These are phyloP conservation scores for Blastobotrys mokoenaii DNA, from an alignment of 805 yeast species.

Conservation along the genomic window DNA sequence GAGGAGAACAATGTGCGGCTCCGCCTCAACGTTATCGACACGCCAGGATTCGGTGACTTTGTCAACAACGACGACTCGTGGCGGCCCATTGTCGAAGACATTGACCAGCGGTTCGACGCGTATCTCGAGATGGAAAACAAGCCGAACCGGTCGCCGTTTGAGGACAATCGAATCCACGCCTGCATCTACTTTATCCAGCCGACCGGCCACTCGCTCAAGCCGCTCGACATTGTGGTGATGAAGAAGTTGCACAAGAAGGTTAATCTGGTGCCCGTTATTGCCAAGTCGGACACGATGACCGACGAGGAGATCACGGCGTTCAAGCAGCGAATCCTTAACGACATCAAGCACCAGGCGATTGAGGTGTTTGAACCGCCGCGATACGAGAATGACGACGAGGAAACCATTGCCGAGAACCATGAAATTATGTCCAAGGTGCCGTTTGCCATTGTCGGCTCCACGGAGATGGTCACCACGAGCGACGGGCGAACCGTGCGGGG, in stretches of 20 bases:
- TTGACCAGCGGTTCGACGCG: constrained; percentile 76
- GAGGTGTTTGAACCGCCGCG: constrained; percentile 67
- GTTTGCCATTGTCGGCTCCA: constrained; percentile 91
- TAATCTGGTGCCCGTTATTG: constrained; percentile 88
- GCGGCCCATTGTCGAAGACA: constrained; percentile 87
- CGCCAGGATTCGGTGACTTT: constrained; percentile 92
- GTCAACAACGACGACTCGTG: constrained; percentile 74
- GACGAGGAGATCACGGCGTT: constrained; percentile 74
- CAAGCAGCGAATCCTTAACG: constrained; percentile 70
- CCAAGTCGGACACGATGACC: constrained; percentile 88
- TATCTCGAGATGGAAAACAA: constrained; percentile 86
- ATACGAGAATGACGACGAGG: constrained; percentile 80
- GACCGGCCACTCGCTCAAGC: constrained; percentile 86
- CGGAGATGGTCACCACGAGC: constrained; percentile 50
- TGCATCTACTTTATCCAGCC: constrained; percentile 92
- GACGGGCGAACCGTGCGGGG: constrained; percentile 85
- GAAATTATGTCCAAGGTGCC: constrained; percentile 70
- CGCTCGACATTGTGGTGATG: constrained; percentile 85
- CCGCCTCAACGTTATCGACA: constrained; percentile 72
- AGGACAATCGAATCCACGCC: constrained; percentile 87
- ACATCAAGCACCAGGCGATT: constrained; percentile 66
- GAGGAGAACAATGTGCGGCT: constrained; percentile 92
- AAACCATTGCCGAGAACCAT: constrained; percentile 55
- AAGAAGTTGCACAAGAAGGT: constrained; percentile 82
- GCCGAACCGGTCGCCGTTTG: constrained; percentile 59